Conservation (phyloP, 1,284 basidiomycete genomes). For the Tranzscheliella williamsii region DNA sequence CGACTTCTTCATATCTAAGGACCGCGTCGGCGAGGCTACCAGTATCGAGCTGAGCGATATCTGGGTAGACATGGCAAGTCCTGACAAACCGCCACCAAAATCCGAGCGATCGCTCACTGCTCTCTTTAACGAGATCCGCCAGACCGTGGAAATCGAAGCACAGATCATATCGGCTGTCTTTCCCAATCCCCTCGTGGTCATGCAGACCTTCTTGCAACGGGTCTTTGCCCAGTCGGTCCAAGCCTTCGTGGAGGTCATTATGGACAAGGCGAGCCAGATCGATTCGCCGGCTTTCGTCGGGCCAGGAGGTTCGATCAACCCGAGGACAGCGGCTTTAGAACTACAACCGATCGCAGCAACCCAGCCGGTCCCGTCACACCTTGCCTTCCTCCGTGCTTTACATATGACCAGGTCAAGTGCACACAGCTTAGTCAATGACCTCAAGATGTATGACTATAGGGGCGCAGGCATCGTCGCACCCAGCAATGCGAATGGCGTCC, state of each 20-base stretch:
- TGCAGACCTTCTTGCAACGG: slow-evolving; percentile 96
- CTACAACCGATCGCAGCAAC: slow-evolving; percentile 3
- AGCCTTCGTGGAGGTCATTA: slow-evolving; percentile 57
- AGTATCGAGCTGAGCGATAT: slow-evolving; percentile 68
- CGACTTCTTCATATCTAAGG: slow-evolving; percentile 68
- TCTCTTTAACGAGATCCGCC: slow-evolving; percentile 83
- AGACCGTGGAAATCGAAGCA: slow-evolving; percentile 89
- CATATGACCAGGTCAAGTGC: slow-evolving; percentile 84
- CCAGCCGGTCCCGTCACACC: slow-evolving; percentile 42
- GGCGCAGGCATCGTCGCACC: slow-evolving; percentile 47
- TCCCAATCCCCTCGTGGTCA: slow-evolving; percentile 92
- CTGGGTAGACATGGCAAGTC: slow-evolving; percentile 72
- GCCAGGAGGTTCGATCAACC: slow-evolving; percentile 18
- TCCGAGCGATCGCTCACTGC: slow-evolving; percentile 78
- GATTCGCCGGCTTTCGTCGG: slow-evolving; percentile 26
- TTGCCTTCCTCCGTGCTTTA: slow-evolving; percentile 87
- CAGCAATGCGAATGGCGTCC: slow-evolving; percentile 6
- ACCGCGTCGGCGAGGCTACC: slow-evolving; percentile 71
- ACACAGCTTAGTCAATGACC: slow-evolving; percentile 80
- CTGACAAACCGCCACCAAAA: slow-evolving; percentile 76
- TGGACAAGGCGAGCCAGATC: slow-evolving; percentile 54
- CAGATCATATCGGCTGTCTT: slow-evolving; percentile 99
- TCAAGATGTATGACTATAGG: slow-evolving; percentile 84
- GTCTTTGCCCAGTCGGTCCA: slow-evolving; percentile 88
- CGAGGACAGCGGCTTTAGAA: slow-evolving; percentile 24